Percentiles rank a stretch among this genome's conserved stretches.
phyloP scores from a whole-genome alignment of 257 asterid species.

The Nicotiana benthamiana region DNA sequence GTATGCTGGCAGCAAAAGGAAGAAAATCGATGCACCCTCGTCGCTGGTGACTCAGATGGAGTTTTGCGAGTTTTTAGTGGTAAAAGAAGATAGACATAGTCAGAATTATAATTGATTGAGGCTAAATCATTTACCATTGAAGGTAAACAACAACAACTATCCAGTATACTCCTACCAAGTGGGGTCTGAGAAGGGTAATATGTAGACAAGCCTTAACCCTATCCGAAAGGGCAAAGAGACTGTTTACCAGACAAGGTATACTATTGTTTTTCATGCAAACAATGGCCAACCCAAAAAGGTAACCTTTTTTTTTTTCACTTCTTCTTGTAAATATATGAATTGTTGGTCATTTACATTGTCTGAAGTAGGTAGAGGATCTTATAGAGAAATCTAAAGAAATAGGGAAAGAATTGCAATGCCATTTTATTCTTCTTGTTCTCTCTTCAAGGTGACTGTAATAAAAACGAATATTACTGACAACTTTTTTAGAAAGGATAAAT shows the following conservation, averaged over 20 bases:
- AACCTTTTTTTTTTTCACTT: background rate
- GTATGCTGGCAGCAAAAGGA: constrained; percentile 78
- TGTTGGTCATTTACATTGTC: background rate
- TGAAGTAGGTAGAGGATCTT: background rate
- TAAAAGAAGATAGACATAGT: constrained; percentile 11
- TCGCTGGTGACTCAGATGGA: constrained; percentile 86
- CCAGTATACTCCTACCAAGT: no score
- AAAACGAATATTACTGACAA: background rate
- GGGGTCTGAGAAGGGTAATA: no score
- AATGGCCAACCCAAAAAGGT: background rate
- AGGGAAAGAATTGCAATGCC: background rate
- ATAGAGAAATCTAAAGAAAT: background rate
- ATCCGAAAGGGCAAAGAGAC: no score
- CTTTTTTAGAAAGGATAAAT: no score
- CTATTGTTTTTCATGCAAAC: background rate
- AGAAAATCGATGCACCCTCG: constrained; percentile 59
- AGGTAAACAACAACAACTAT: no score
- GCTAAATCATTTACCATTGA: no score
- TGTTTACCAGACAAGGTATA: no score
- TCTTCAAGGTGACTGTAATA: background rate
- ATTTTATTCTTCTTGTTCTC: background rate
- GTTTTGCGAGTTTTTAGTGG: constrained; percentile 65
- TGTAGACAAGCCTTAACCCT: no score
- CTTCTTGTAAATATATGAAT: background rate
- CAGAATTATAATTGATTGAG: no score